phyloP scores from a whole-genome alignment of 192 early-diverging fungal species.

The Oehlia diaphana region DNA sequence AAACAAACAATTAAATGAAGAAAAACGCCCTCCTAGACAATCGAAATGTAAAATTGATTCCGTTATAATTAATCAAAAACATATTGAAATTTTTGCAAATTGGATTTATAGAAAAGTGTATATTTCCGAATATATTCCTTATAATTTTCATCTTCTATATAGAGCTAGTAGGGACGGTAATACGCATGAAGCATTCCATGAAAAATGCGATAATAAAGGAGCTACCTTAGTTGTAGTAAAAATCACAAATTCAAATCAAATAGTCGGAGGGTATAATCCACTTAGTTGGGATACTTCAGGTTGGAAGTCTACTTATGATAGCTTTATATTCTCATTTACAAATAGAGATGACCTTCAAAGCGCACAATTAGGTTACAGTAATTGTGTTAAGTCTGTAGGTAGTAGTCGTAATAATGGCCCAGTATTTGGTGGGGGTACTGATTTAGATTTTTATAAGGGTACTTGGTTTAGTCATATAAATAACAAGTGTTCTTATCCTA shows the following conservation, averaged over 20 bases:
- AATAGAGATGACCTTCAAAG: not conserved
- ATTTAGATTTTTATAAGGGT: too few relatives aligned
- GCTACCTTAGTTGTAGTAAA: not conserved
- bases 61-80: not conserved
- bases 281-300: not conserved
- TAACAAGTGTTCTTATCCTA: not conserved
- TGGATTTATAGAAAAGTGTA: not conserved
- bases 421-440: too few relatives aligned
- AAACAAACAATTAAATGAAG: not conserved
- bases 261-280: conserved; percentile 15
- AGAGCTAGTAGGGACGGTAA: not conserved
- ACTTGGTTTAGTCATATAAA: too few relatives aligned
- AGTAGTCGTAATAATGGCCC: too few relatives aligned
- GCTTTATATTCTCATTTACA: not conserved
- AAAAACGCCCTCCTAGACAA: not conserved
- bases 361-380: not conserved
- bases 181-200: too few relatives aligned
- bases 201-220: not conserved
- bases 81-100: not conserved
- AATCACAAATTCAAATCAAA: not conserved
- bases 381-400: not conserved
- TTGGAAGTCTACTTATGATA: too few relatives aligned
- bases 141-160: not conserved
- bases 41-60: not conserved
- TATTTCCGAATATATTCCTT: not conserved